Conservation (phyloP, 257 asterid species). For the Salvia miltiorrhiza region DNA sequence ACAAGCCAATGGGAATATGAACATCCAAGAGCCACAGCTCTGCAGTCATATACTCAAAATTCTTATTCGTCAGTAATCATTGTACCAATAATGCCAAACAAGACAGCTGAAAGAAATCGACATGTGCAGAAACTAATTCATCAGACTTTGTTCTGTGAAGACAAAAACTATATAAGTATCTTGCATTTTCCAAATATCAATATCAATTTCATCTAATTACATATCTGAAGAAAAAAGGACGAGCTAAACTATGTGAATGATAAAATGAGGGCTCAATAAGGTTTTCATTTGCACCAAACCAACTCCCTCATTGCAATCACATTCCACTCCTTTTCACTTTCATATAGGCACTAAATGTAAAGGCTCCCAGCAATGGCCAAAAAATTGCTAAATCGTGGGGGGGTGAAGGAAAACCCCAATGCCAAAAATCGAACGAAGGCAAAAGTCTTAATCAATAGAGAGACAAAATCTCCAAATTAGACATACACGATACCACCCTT, state of each 20-base stretch:
- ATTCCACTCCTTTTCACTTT: neutral
- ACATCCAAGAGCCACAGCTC: slow-evolving; percentile 4
- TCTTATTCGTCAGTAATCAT: neutral
- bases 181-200: too few relatives aligned
- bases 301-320: neutral
- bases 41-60: neutral
- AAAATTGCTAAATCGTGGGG: neutral
- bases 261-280: too few relatives aligned
- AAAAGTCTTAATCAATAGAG: slow-evolving; percentile 15
- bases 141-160: neutral
- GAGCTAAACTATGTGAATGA: too few relatives aligned
- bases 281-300: too few relatives aligned
- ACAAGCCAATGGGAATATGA: neutral
- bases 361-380: neutral
- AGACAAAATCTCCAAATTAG: slow-evolving; percentile 2
- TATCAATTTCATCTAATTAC: neutral
- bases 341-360: neutral
- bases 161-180: neutral
- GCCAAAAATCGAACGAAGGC: slow-evolving; percentile 3
- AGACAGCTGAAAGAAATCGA: neutral
- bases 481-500: neutral
- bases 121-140: neutral
- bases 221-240: neutral
- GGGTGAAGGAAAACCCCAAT: neutral
- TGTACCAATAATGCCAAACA: neutral